Evolutionary conservation across 164 flowering plant species (phyloP).

Genomic region (Tinospora cordifolia): DNA sequence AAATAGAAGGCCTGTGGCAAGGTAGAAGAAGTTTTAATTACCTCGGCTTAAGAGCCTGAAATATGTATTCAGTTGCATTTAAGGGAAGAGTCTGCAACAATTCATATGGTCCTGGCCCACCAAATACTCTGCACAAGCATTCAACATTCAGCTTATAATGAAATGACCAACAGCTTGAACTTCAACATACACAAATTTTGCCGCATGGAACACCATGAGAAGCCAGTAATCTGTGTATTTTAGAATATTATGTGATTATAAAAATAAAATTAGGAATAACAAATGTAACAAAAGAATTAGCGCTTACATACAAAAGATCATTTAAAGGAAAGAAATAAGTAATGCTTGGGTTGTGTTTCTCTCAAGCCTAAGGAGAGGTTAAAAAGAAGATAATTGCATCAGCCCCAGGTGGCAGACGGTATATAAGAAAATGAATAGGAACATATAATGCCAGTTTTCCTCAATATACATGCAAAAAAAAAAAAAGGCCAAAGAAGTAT

Average conservation of each 20-base stretch:
- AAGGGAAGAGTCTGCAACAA: conserved; percentile 38
- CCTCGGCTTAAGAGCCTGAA: conserved; percentile 71
- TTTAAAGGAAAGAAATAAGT: neutral
- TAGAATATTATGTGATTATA: neutral
- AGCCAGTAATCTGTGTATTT: neutral
- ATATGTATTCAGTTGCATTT: conserved; percentile 66
- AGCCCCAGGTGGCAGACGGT: neutral
- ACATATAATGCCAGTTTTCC: neutral
- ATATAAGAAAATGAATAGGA: neutral
- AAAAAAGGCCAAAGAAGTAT: neutral
- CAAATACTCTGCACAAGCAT: conserved; percentile 29
- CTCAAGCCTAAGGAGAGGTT: neutral
- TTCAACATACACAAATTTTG: neutral
- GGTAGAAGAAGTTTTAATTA: conserved; percentile 2
- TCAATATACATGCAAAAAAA: neutral
- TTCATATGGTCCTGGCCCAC: conserved; percentile 41
- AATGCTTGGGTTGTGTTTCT: neutral
- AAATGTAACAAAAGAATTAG: neutral
- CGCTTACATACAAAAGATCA: neutral
- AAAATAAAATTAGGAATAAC: neutral
- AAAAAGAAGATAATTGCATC: neutral
- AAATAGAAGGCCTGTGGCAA: neutral
- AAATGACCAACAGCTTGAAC: neutral
- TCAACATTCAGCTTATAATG: neutral
- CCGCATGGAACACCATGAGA: neutral